These are phyloP conservation scores for Schwanniomyces occidentalis DNA, from an alignment of 805 yeast genomes.

Conservation along the genomic window DNA sequence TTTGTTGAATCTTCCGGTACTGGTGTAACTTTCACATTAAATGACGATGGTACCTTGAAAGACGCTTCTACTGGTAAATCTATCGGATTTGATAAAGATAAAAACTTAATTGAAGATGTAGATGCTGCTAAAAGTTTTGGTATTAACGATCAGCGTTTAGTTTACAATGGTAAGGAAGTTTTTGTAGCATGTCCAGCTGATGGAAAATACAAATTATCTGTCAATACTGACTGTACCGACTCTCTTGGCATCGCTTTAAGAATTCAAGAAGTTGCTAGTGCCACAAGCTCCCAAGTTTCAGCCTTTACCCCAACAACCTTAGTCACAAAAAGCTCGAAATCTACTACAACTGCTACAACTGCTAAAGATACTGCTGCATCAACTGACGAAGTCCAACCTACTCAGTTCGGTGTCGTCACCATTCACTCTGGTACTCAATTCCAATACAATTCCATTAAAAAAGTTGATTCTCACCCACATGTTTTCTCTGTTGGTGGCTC, in stretches of 20 bases:
- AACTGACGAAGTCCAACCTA: not conserved
- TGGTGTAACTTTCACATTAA: constrained; percentile 22
- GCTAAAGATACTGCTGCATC: constrained; percentile 7
- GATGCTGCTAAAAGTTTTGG: constrained; percentile 43
- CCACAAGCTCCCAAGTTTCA: not conserved
- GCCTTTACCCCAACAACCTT: not conserved
- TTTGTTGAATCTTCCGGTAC: constrained; percentile 25
- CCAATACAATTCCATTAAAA: constrained; percentile 26
- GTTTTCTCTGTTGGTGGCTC: constrained; percentile 35
- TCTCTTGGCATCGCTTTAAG: constrained; percentile 24
- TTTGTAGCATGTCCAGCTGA: constrained; percentile 42
- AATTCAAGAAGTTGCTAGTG: not conserved
- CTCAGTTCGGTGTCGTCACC: constrained; percentile 14
- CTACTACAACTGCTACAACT: constrained; percentile 4
- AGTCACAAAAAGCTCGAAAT: not conserved
- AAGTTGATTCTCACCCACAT: constrained; percentile 30
- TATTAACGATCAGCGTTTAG: constrained; percentile 35
- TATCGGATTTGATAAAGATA: constrained; percentile 6
- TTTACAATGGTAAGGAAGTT: constrained; percentile 29
- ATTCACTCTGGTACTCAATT: constrained; percentile 25
- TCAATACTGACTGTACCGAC: constrained; percentile 23
- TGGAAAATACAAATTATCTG: constrained; percentile 22
- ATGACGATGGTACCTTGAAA: constrained; percentile 24
- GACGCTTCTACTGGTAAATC: constrained; percentile 27
- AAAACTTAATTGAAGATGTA: not conserved